A percentile compares a stretch with the other conserved stretches of the same genome.
phyloP scores from a whole-genome alignment of 106 monocot species.

The Agapanthus africanus region DNA sequence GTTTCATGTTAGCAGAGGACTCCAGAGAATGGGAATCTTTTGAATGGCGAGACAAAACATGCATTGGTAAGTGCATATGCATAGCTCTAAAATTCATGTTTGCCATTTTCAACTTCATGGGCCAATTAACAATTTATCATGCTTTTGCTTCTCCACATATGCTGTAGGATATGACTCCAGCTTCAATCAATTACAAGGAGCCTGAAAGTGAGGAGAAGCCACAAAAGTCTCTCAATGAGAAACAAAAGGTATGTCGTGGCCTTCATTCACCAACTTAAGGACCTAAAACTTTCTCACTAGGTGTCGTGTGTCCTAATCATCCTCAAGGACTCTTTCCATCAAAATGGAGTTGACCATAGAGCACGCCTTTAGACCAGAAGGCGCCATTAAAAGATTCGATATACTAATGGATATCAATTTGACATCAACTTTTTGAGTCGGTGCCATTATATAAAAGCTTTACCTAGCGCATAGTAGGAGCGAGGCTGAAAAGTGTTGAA shows the following conservation, averaged over 20 bases:
- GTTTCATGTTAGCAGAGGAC: slow-evolving; percentile 48
- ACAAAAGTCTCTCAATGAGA: slow-evolving; percentile 95
- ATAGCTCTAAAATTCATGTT: not conserved
- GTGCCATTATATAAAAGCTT: not conserved
- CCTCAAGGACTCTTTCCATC: not conserved
- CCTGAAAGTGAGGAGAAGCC: slow-evolving; percentile 86
- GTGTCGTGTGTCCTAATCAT: not conserved
- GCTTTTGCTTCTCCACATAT: slow-evolving; percentile 2
- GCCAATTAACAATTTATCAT: not conserved
- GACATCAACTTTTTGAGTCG: not conserved
- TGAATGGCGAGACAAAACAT: slow-evolving; percentile 45
- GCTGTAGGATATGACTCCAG: slow-evolving; percentile 54
- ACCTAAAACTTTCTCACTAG: not conserved
- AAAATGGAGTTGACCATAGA: not conserved
- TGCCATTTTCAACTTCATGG: not conserved
- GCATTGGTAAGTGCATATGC: slow-evolving; percentile 37
- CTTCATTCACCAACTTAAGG: slow-evolving; percentile 4
- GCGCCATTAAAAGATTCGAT: not conserved
- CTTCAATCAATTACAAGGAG: slow-evolving; percentile 39
- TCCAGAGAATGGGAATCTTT: slow-evolving; percentile 59
- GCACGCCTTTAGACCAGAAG: not conserved
- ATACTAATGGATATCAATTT: not conserved
- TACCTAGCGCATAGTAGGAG: not conserved
- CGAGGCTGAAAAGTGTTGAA: not conserved
- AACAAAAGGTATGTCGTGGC: slow-evolving; percentile 62